Percentiles rank a stretch among this genome's conserved stretches.
Evolutionary conservation across 768 basidiomycete species (phyloP).

Genomic region (Tylopilus plumbeoviolaceoides): DNA sequence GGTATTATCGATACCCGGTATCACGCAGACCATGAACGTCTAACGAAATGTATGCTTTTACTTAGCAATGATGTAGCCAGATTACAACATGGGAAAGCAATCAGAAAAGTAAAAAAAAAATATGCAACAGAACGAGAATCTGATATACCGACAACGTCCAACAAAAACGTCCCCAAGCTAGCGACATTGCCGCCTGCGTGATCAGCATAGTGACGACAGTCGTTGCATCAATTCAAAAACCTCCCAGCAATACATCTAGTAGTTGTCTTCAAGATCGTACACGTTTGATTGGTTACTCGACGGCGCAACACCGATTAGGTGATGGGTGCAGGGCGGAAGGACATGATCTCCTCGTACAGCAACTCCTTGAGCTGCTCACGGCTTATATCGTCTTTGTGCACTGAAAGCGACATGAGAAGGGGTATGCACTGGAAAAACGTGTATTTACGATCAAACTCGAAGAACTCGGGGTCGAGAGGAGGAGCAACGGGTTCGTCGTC

Average conservation of each 20-base stretch:
- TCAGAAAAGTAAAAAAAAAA: neutral
- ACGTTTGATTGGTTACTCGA: neutral
- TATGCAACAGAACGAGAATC: neutral
- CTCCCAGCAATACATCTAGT: conserved; percentile 6
- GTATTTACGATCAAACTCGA: conserved; percentile 88
- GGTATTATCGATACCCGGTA: too few relatives aligned
- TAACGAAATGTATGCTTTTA: conserved; percentile 2
- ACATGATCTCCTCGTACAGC: conserved; percentile 91
- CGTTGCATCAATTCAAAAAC: neutral
- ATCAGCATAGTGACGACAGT: neutral
- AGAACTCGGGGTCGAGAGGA: conserved; percentile 94
- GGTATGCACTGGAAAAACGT: neutral
- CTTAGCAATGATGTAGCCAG: neutral
- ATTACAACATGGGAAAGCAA: conserved; percentile 6
- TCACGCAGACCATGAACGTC: neutral
- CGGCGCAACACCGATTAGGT: conserved; percentile 19
- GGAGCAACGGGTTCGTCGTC: conserved; percentile 96
- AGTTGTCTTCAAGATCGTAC: conserved; percentile 1
- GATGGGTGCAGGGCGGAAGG: conserved; percentile 69
- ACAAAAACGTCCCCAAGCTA: neutral
- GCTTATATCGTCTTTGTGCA: conserved; percentile 94
- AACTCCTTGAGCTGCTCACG: conserved; percentile 94
- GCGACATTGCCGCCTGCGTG: neutral
- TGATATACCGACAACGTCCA: conserved; percentile 1
- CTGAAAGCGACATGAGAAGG: conserved; percentile 32